Conservation (phyloP, 805 yeast genomes). For the Pichia deserticola region DNA sequence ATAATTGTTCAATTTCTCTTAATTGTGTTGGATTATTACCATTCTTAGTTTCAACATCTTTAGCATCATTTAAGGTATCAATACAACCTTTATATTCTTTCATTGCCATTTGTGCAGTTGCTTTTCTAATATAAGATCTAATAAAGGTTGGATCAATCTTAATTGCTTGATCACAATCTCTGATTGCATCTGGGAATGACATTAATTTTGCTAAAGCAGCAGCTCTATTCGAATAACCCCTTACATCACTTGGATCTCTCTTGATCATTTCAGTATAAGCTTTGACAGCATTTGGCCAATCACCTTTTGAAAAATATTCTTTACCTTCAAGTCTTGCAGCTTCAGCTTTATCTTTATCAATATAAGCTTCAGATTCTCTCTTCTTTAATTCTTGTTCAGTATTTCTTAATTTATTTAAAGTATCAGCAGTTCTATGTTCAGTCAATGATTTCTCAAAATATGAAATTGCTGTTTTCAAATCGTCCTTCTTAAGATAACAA, state of each 20-base stretch:
- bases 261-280: constrained; percentile 93
- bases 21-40: constrained; percentile 44
- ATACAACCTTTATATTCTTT: constrained; percentile 76
- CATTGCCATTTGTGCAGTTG: constrained; percentile 86
- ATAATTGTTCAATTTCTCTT: constrained; percentile 76
- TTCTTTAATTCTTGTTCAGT: constrained; percentile 81
- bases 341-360: constrained; percentile 90
- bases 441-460: constrained; percentile 85
- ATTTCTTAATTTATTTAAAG: constrained; percentile 75
- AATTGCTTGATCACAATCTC: constrained; percentile 87
- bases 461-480: constrained; percentile 65
- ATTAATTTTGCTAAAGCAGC: constrained; percentile 90
- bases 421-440: constrained; percentile 95
- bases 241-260: constrained; percentile 94
- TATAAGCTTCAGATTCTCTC: constrained; percentile 67
- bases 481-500: constrained; percentile 66
- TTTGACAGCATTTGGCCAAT: constrained; percentile 95
- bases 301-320: constrained; percentile 78
- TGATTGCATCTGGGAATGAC: constrained; percentile 95
- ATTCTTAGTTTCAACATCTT: constrained; percentile 60
- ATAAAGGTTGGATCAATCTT: constrained; percentile 80
- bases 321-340: constrained; percentile 92
- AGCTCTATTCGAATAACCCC: constrained; percentile 97
- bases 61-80: constrained; percentile 75
- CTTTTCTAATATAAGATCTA: constrained; percentile 95